Evolutionary conservation across 495 filamentous ascomycete genomes (phyloP), one percentile per base, ranked within the genome.

Genomic region (Usnea hakonensis): DNA sequence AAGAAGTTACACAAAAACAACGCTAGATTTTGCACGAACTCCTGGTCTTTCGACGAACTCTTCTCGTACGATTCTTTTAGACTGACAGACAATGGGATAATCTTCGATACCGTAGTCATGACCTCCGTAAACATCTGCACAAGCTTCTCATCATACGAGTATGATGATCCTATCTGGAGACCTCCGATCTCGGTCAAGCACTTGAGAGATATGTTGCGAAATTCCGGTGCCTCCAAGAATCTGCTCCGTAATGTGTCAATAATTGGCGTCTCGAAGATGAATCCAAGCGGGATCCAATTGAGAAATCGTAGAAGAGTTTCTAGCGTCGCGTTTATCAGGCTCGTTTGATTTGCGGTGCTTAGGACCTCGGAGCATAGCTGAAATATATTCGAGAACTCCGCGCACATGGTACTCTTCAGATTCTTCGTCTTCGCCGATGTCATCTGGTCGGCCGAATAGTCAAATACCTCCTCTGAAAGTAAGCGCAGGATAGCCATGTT

Each of bases 401-500:
- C 85, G 74, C 91, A 96, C 94, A 99, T 99, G 44, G 89, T 95
- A 38, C 89, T 91, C 78, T 99, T 99, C 48, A 99, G 76, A 67
- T 95, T 95, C 69, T 92, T 86, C 28, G 91, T 93, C 79, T 97
- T 99, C 32, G 85, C 83, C 35, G 92, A 96, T 16, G 95, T 99
- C 93, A 97, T 95, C 72, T 96, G 91, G 66, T 97, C 94, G 56
- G 93, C 91, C 9, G 95, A 97, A 73, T 91, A 99, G 75, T 99
- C 94, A 70, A 99, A 97, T 9, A 97, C 94, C 75, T 97, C 94
- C 73, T 99, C 94, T 13, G 94, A 97, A 41, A 99, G 81, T 65
- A 99, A 78, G 53, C 95, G 87, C 43, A 99, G 86, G 63, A 99
- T 97, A 46, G 87, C 90, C 95, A 99, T 99, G 77, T 99, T 99